Evolutionary conservation across 495 filamentous ascomycete genomes (phyloP).

Genomic region (Pyrenula massariospora): DNA sequence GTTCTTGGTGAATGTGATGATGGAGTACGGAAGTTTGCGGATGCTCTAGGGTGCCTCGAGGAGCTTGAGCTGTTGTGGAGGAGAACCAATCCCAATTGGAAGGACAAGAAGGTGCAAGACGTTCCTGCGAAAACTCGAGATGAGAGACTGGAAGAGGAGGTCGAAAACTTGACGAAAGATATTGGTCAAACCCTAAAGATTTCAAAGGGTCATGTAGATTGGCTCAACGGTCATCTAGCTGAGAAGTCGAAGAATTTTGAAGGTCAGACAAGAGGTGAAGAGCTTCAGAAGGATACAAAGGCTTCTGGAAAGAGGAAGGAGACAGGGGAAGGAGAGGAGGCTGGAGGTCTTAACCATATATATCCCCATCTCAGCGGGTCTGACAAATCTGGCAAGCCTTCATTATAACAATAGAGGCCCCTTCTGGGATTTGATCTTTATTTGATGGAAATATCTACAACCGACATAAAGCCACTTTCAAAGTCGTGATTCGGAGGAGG

Average conservation of each 20-base stretch:
- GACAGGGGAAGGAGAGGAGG: neutral
- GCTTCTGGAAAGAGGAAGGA: neutral
- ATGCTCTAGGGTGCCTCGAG: conserved; percentile 72
- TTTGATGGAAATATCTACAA: too few relatives aligned
- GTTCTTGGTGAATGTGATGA: conserved; percentile 67
- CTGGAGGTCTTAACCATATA: neutral
- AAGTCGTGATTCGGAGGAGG: too few relatives aligned
- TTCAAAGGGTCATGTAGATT: conserved; percentile 30
- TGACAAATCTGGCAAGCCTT: neutral
- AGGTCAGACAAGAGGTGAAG: neutral
- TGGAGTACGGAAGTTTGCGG: conserved; percentile 72
- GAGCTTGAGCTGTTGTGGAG: conserved; percentile 68
- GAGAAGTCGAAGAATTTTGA: neutral
- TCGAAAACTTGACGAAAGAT: conserved; percentile 40
- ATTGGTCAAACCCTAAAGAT: conserved; percentile 38
- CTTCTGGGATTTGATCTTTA: too few relatives aligned
- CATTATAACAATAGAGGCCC: neutral
- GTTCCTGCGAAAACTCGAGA: conserved; percentile 31
- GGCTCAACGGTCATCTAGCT: conserved; percentile 26
- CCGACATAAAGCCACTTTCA: too few relatives aligned
- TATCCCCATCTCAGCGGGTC: neutral
- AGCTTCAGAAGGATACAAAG: neutral
- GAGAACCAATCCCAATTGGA: conserved; percentile 32
- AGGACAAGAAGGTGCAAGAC: conserved; percentile 20
- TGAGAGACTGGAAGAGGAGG: conserved; percentile 40